Evolutionary conservation across 2,329 filamentous ascomycete genomes (phyloP).

Genomic region (Colletotrichum sp.): DNA sequence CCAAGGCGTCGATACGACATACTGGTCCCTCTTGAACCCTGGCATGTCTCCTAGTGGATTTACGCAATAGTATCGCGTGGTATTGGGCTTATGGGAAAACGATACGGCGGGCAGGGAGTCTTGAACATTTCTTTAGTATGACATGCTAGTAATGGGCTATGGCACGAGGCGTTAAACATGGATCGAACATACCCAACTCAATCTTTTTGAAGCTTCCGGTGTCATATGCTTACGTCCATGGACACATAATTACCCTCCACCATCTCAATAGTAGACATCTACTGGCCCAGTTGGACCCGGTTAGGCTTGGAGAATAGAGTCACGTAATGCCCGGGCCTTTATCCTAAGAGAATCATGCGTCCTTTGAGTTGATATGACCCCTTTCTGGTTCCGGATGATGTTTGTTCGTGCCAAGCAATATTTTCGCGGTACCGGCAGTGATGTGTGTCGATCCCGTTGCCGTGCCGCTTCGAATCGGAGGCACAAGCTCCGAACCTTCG

Average conservation of each 20-base stretch:
- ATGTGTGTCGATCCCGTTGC: neutral
- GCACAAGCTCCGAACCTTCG: neutral
- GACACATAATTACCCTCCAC: neutral
- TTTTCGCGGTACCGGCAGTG: neutral
- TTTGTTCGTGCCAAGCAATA: neutral
- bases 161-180: neutral
- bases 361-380: neutral
- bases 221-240: neutral
- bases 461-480: neutral
- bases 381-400: neutral
- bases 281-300: neutral
- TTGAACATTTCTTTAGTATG: neutral
- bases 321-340: neutral
- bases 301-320: neutral
- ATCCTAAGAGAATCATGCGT: neutral
- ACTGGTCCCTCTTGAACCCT: slow-evolving; percentile 38
- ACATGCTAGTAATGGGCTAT: neutral
- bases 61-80: neutral
- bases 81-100: neutral
- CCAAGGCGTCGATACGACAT: slow-evolving; percentile 43
- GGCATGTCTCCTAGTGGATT: neutral
- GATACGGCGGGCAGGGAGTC: neutral
- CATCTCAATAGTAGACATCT: neutral
- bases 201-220: neutral
- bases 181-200: neutral